These are phyloP conservation scores for Russula abietina DNA, from an alignment of 768 basidiomycete genomes.

Conservation along the genomic window DNA sequence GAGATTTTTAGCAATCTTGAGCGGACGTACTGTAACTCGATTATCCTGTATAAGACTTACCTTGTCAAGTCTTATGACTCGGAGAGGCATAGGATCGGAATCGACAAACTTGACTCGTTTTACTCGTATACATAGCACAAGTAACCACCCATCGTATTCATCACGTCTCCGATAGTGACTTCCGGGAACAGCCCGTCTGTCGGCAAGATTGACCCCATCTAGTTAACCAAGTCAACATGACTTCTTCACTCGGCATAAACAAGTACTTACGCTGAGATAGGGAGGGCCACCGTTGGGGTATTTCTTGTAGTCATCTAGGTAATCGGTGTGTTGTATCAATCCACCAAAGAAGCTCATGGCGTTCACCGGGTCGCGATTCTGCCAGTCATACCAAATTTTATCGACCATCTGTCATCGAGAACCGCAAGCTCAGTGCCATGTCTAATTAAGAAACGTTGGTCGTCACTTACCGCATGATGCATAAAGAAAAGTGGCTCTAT, in stretches of 20 bases:
- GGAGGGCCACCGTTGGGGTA: slow-evolving; percentile 31
- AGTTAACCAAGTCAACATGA: neutral
- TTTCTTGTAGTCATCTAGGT: slow-evolving; percentile 22
- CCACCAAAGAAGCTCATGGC: slow-evolving; percentile 32
- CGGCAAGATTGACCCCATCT: slow-evolving; percentile 30
- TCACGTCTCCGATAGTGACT: too few relatives aligned
- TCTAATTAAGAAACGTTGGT: neutral
- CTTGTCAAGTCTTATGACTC: too few relatives aligned
- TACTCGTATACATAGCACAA: slow-evolving; percentile 37
- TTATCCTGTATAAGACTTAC: too few relatives aligned
- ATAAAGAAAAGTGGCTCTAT: slow-evolving; percentile 35
- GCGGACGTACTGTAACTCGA: too few relatives aligned
- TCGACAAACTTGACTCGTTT: neutral
- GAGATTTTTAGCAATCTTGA: too few relatives aligned
- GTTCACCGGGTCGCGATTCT: too few relatives aligned
- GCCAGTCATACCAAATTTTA: slow-evolving; percentile 37
- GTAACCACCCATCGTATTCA: slow-evolving; percentile 31
- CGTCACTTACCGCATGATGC: slow-evolving; percentile 32
- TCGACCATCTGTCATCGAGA: slow-evolving; percentile 32
- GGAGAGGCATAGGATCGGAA: neutral
- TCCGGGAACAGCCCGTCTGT: slow-evolving; percentile 30
- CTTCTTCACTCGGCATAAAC: neutral
- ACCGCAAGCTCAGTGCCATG: neutral
- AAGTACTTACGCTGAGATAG: slow-evolving; percentile 24
- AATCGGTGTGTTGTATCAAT: slow-evolving; percentile 29